Percentiles rank a stretch among this genome's conserved stretches.
phyloP scores from a whole-genome alignment of 306 rosid genomes.

The Boehmeria nivea region DNA sequence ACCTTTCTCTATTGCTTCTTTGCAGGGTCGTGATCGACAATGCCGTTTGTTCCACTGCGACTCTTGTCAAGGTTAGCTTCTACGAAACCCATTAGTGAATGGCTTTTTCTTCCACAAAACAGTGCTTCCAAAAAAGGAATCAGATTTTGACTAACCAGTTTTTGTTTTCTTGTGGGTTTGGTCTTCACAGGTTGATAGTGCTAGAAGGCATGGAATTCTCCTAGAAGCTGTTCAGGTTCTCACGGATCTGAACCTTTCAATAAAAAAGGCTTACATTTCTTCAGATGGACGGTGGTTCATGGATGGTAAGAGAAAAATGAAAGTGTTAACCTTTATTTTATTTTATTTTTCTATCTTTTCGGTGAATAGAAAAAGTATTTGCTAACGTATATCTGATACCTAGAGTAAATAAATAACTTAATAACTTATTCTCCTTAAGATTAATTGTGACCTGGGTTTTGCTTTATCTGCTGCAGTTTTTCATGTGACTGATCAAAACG shows the following conservation, averaged over 20 bases:
- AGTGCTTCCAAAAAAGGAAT: no score
- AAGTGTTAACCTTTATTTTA: not conserved
- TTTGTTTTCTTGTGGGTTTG: constrained; percentile 8
- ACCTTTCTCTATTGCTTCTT: constrained; percentile 21
- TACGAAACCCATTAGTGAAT: not conserved
- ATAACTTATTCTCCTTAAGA: not conserved
- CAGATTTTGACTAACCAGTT: not conserved
- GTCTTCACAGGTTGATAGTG: constrained; percentile 70
- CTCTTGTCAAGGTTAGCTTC: constrained; percentile 74
- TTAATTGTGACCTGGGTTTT: constrained; percentile 3
- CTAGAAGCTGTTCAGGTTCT: constrained; percentile 86
- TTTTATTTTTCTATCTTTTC: not conserved
- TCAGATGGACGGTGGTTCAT: constrained; percentile 96
- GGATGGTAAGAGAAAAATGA: constrained; percentile 57
- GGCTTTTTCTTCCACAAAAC: no score
- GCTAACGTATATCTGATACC: not conserved
- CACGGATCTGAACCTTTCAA: constrained; percentile 69
- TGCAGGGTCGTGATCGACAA: constrained; percentile 90
- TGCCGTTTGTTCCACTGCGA: constrained; percentile 69
- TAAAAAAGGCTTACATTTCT: constrained; percentile 84
- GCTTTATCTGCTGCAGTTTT: constrained; percentile 52
- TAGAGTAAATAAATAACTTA: not conserved
- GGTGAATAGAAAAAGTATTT: constrained; percentile 1
- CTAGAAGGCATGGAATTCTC: constrained; percentile 81
- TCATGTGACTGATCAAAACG: constrained; percentile 75